Evolutionary conservation across 176 grass and related monocot genomes (phyloP).

Genomic region (Musa troglodytarum): DNA sequence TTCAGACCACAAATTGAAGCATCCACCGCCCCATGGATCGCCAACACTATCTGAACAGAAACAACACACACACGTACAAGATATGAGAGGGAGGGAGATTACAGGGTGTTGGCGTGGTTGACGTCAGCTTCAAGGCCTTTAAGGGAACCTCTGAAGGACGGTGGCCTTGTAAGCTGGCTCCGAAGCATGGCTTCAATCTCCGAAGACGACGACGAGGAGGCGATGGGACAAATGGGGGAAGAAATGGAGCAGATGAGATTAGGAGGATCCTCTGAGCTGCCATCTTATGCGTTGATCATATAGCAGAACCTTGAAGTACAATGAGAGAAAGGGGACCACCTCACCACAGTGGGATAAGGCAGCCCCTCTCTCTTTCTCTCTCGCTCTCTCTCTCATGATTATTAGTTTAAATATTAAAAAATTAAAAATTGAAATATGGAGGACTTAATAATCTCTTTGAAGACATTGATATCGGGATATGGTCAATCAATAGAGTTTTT

Average conservation of each 20-base stretch:
- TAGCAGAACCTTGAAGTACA: not conserved
- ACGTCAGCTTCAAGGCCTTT: conserved; percentile 99
- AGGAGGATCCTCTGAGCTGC: not conserved
- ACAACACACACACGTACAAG: not conserved
- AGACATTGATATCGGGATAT: too few relatives aligned
- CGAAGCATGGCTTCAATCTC: conserved; percentile 44
- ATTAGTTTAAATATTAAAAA: too few relatives aligned
- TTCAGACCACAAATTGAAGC: not conserved
- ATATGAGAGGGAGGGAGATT: conserved; percentile 15
- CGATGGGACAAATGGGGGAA: not conserved
- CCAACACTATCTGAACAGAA: not conserved
- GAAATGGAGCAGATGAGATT: not conserved
- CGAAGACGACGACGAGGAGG: not conserved
- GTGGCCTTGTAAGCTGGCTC: conserved; percentile 48
- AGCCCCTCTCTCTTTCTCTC: too few relatives aligned
- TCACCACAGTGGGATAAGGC: not conserved
- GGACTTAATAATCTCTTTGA: too few relatives aligned
- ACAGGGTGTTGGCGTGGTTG: conserved; percentile 98
- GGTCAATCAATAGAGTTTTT: too few relatives aligned
- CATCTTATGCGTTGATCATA: not conserved
- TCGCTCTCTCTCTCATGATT: too few relatives aligned
- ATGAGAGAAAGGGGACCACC: not conserved
- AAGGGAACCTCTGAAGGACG: conserved; percentile 80
- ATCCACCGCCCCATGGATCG: too few relatives aligned
- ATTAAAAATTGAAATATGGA: too few relatives aligned